Conservation (phyloP, 2,329 filamentous ascomycete genomes). For the Ascomycota sp. region DNA sequence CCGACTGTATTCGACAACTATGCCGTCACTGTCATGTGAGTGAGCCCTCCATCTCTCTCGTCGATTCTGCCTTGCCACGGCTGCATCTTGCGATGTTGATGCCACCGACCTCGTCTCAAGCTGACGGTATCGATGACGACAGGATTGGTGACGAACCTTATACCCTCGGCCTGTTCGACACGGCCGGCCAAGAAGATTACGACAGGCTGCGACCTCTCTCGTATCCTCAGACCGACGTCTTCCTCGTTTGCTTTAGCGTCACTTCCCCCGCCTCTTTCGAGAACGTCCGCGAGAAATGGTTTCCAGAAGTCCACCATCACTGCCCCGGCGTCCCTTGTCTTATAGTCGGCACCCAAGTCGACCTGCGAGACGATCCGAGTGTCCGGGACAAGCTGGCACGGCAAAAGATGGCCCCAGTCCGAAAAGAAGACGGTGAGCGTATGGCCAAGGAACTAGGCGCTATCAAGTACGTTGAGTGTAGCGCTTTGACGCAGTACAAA, state of each 20-base stretch:
- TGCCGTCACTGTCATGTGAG: conserved; percentile 98
- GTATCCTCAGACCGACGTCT: conserved; percentile 96
- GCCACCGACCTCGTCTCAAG: no score
- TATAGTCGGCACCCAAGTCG: conserved; percentile 93
- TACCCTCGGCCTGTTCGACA: conserved; percentile 93
- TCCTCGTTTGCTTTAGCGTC: conserved; percentile 96
- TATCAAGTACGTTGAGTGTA: conserved; percentile 98
- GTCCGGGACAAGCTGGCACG: conserved; percentile 83
- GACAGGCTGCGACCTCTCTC: conserved; percentile 89
- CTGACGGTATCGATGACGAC: conserved; percentile 6
- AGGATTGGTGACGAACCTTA: conserved; percentile 99
- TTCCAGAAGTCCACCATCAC: conserved; percentile 95
- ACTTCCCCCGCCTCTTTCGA: conserved; percentile 95
- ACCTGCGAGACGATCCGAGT: conserved; percentile 73
- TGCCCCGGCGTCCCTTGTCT: conserved; percentile 94
- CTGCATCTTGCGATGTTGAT: no score
- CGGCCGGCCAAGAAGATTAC: conserved; percentile 97
- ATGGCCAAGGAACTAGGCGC: conserved; percentile 97
- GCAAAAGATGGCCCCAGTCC: conserved; percentile 89
- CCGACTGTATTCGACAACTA: conserved; percentile 99
- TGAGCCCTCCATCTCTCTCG: conserved; percentile 10
- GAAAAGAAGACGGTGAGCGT: conserved; percentile 77
- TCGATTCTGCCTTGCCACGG: no score
- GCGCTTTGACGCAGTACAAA: conserved; percentile 93
- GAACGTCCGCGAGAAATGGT: conserved; percentile 98